phyloP scores from a whole-genome alignment of 2,329 filamentous ascomycete genomes.

The Aspergillus tanneri region DNA sequence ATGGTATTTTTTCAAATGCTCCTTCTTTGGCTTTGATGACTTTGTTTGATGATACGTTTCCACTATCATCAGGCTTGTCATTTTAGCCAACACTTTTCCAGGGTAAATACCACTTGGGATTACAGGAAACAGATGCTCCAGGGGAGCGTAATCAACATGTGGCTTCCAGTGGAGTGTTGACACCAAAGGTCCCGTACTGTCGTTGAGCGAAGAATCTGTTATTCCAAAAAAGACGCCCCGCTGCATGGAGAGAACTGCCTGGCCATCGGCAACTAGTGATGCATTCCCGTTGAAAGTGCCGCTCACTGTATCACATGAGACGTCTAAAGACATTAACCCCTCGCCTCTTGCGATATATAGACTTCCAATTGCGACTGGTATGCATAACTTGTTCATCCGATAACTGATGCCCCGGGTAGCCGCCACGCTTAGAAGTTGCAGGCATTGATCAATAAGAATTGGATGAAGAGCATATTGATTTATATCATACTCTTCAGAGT shows the following conservation, averaged over 20 bases:
- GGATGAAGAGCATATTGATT: constrained; percentile 24
- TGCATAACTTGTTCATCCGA: constrained; percentile 16
- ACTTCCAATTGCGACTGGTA: constrained; percentile 23
- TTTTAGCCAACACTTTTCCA: background rate
- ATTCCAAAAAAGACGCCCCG: constrained; percentile 9
- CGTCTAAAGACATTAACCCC: constrained; percentile 6
- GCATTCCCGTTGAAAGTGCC: constrained; percentile 7
- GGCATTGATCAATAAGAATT: constrained; percentile 19
- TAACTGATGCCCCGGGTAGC: constrained; percentile 17
- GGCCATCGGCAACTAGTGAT: background rate
- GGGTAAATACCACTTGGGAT: background rate
- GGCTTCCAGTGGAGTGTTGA: constrained; percentile 5
- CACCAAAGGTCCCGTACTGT: background rate
- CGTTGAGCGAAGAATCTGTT: constrained; percentile 4
- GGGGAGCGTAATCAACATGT: constrained; percentile 11
- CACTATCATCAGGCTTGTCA: constrained; percentile 1
- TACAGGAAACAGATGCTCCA: background rate
- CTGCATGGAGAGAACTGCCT: constrained; percentile 2
- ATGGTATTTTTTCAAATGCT: constrained; percentile 10
- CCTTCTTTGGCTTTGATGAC: background rate
- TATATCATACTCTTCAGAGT: background rate
- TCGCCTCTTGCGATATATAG: constrained; percentile 15
- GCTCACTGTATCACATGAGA: constrained; percentile 4
- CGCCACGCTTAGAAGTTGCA: constrained; percentile 25
- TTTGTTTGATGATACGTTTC: constrained; percentile 9